Base-by-base conservation (phyloP, 345 rosid genomes). In the Eucalyptus regnans region DNA sequence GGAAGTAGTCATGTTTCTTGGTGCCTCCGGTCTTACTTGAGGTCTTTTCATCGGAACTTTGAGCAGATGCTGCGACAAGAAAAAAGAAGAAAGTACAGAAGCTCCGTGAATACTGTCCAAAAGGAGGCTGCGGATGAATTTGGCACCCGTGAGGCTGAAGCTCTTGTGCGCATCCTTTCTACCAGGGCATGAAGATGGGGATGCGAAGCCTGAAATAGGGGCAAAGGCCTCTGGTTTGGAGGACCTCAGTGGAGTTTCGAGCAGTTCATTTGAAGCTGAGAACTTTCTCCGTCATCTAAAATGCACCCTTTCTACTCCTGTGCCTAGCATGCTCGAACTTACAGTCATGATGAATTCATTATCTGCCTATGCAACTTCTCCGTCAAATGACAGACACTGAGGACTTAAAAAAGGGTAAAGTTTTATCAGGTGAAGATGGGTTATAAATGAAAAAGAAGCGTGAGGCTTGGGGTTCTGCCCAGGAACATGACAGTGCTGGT, bases 41-140 rank as follows among this genome's bases (percentile, higher is more conserved):
- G 89, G 93, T 94, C 93, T 90, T 96, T 97, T 87, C 90, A 90
- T 86, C 91, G 93, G 90, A 91, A 93, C 86, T 96, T 97, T 91
- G 93, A 91, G 85, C 89, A 89, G 60, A 91, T 92, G 91, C 79
- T 89, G 51, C 9, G 48, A 44, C 48, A 44, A 44, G 48, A 7
- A 8, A 44, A 44, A 58, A 91, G 91, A 87, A 92, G 88, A 86
- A 92, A 88, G 88, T 92, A 92, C 86, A 89, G 52, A 86, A 91
- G 93, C 89, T 96, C 96, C 90, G 81, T 89, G 41, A 86, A 88
- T 81, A 96, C 97, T 10, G 93, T 97, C 17, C 94, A 94, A 92
- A 94, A 92, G 92, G 98, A 92, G 92, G 98, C 96, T 46, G 88
- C 93, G 91, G 89, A 91, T 76, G 97, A 96, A 93, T 93, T 96